A percentile compares a stretch with the other conserved stretches of the same genome.
These are phyloP conservation scores for Vitis riparia DNA, from an alignment of 164 flowering plant species.

Conservation along the genomic window DNA sequence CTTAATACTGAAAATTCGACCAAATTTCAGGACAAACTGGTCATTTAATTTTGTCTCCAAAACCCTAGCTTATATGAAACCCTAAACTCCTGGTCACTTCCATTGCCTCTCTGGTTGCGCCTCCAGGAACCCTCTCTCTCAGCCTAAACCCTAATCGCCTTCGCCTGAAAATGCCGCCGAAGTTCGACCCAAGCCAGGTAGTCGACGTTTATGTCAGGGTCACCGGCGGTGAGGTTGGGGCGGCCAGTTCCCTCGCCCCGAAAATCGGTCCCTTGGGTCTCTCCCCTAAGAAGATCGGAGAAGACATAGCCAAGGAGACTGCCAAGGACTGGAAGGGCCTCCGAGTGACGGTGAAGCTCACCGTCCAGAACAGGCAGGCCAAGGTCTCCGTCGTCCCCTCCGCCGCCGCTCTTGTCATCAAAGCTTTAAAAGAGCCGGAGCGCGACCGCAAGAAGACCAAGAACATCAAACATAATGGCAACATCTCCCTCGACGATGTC, in stretches of 20 bases:
- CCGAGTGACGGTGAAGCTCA: constrained; percentile 60
- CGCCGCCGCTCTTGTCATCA: constrained; percentile 63
- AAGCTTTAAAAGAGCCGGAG: constrained; percentile 65
- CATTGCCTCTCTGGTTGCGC: background rate
- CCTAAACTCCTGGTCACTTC: background rate
- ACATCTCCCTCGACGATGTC: constrained; percentile 55
- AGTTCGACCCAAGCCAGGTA: constrained; percentile 58
- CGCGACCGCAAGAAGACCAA: constrained; percentile 60
- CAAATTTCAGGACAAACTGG: background rate
- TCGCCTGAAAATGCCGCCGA: constrained; percentile 47
- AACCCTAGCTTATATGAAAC: constrained; percentile 17
- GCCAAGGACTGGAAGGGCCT: constrained; percentile 74
- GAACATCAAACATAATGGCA: constrained; percentile 59
- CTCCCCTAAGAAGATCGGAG: constrained; percentile 64
- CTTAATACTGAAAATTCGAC: no score
- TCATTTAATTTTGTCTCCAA: background rate
- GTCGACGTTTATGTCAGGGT: constrained; percentile 63
- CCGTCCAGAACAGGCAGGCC: constrained; percentile 65
- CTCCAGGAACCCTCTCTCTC: background rate
- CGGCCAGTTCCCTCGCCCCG: constrained; percentile 63
- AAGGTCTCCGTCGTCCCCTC: constrained; percentile 64
- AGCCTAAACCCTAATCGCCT: background rate
- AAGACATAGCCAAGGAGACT: constrained; percentile 64
- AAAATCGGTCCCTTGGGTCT: constrained; percentile 67
- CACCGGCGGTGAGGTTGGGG: constrained; percentile 69